Evolutionary conservation across 345 rosid genomes (phyloP).

Genomic region (Viola odorata): DNA sequence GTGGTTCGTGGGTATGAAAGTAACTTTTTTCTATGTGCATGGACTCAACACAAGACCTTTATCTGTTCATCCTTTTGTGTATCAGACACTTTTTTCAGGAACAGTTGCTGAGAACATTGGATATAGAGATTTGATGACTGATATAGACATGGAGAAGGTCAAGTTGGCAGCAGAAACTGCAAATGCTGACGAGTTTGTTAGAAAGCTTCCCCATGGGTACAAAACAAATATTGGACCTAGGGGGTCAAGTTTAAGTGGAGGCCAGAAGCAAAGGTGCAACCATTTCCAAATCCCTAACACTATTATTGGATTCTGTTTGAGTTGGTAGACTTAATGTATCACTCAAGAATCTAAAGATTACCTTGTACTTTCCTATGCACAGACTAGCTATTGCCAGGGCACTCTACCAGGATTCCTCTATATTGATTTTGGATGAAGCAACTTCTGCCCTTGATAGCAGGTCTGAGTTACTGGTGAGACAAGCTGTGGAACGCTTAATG

Average conservation of each 20-base stretch:
- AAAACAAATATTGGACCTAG: conserved; percentile 71
- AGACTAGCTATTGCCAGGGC: conserved; percentile 96
- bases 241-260: conserved; percentile 89
- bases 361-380: not conserved
- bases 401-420: conserved; percentile 66
- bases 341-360: not conserved
- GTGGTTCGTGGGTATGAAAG: too few species aligned
- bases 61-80: conserved; percentile 19
- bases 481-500: conserved; percentile 73
- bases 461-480: conserved; percentile 80
- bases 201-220: conserved; percentile 72
- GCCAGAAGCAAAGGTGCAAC: conserved; percentile 85
- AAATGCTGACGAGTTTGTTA: conserved; percentile 86
- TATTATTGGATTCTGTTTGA: not conserved
- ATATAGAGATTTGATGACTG: conserved; percentile 58
- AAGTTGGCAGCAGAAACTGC: conserved; percentile 64
- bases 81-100: conserved; percentile 81
- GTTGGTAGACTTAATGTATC: not conserved
- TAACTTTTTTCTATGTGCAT: too few species aligned
- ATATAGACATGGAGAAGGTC: conserved; percentile 73
- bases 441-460: conserved; percentile 92
- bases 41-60: too few species aligned
- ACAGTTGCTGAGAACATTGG: conserved; percentile 96
- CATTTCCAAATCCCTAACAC: not conserved
- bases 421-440: conserved; percentile 94